Conservation (phyloP, 306 rosid genomes). For the Cyclanthera cordifolia region DNA sequence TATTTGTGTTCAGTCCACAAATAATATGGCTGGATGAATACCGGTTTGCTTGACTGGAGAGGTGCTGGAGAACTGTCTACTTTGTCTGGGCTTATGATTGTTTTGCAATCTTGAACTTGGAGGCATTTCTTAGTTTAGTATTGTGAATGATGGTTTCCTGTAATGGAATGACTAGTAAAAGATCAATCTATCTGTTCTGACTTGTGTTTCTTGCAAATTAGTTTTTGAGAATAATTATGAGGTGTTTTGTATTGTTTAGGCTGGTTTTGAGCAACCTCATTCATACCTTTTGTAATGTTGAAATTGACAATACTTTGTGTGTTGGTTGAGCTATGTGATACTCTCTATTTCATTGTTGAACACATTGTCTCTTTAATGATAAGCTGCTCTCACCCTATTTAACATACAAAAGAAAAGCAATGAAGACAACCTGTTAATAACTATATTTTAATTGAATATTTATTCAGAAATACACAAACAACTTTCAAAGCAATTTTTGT, state of each 20-base stretch:
- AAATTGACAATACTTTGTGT: too few relatives aligned
- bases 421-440: neutral
- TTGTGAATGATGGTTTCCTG: neutral
- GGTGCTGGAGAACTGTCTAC: neutral
- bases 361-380: too few relatives aligned
- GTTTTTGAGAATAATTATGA: neutral
- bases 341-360: neutral
- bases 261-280: neutral
- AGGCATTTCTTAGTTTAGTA: neutral
- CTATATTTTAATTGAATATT: neutral
- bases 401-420: neutral
- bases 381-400: too few relatives aligned
- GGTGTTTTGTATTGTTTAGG: neutral
- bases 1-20: slow-evolving; percentile 5
- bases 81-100: neutral
- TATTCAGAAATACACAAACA: neutral
- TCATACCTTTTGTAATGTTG: neutral
- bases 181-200: too few relatives aligned
- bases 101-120: slow-evolving; percentile 2
- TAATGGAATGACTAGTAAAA: too few relatives aligned
- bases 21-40: slow-evolving; percentile 5
- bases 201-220: neutral
- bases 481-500: neutral
- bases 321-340: too few relatives aligned
- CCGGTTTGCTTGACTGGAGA: neutral